A percentile compares a stretch with the other conserved stretches of the same genome.
Evolutionary conservation across 345 rosid species (phyloP).

Genomic region (Citrus mangshanensis): DNA sequence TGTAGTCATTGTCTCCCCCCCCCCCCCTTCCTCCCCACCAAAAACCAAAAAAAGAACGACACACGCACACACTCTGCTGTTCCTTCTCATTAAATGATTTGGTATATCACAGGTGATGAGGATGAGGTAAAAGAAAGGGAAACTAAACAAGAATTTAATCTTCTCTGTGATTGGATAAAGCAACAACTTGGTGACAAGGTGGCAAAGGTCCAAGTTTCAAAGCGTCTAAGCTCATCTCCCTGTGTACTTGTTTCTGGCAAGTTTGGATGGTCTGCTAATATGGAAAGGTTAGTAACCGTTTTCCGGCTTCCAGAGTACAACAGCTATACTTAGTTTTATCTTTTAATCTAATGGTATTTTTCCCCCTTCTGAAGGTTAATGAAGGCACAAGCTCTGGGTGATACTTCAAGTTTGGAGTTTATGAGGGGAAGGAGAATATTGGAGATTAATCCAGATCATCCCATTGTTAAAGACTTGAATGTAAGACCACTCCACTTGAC

Average conservation of each 20-base stretch:
- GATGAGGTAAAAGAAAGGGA: slow-evolving; percentile 94
- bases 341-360: background rate
- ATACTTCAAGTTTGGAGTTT: slow-evolving; percentile 92
- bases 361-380: slow-evolving; percentile 54
- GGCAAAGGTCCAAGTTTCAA: slow-evolving; percentile 94
- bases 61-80: background rate
- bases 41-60: too few relatives aligned
- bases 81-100: background rate
- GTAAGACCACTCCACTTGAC: slow-evolving; percentile 36
- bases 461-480: slow-evolving; percentile 80
- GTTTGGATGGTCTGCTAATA: slow-evolving; percentile 99
- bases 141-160: slow-evolving; percentile 68
- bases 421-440: slow-evolving; percentile 96
- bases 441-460: slow-evolving; percentile 94
- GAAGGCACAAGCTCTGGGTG: slow-evolving; percentile 99
- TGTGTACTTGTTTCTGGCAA: slow-evolving; percentile 98
- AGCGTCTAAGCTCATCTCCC: slow-evolving; percentile 89
- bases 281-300: slow-evolving; percentile 73
- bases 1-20: background rate
- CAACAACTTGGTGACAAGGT: slow-evolving; percentile 96
- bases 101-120: slow-evolving; percentile 61
- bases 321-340: background rate
- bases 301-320: background rate
- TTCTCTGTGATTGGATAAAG: slow-evolving; percentile 94
- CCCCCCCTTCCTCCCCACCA: too few relatives aligned